A percentile compares a stretch with the other conserved stretches of the same genome.
Evolutionary conservation across 208 protist species (phyloP).

Genomic region (Lotmaria passim): DNA sequence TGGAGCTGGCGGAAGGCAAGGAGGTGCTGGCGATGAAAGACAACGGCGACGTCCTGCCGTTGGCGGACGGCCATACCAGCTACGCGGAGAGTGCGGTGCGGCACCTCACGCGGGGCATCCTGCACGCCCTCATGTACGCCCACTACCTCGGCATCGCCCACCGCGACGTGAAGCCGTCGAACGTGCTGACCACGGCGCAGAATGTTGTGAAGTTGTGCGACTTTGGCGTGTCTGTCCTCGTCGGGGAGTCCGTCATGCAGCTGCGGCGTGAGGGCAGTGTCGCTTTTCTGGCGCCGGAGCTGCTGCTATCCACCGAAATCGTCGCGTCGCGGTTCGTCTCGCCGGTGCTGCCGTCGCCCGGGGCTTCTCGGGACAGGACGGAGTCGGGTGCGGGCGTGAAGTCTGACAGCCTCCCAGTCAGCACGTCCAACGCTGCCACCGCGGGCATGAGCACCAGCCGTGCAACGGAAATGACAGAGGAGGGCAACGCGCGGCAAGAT

Average conservation of each 20-base stretch:
- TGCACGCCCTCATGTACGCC: constrained; percentile 50
- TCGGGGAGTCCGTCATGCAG: constrained; percentile 34
- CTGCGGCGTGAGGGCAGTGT: constrained; percentile 63
- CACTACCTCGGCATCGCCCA: constrained; percentile 70
- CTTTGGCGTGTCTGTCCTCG: constrained; percentile 67
- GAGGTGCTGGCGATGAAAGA: constrained; percentile 53
- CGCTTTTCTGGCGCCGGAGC: constrained; percentile 78
- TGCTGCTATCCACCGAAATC: constrained; percentile 48
- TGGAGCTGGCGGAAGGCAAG: constrained; percentile 81
- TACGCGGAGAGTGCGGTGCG: constrained; percentile 40
- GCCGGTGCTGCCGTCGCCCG: constrained; percentile 21
- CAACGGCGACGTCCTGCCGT: constrained; percentile 50
- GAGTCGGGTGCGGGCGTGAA: neutral
- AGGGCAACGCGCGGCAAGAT: neutral
- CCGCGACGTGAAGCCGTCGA: constrained; percentile 81
- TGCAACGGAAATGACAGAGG: neutral
- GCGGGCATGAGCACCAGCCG: neutral
- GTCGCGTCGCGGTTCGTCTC: constrained; percentile 34
- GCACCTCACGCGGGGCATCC: constrained; percentile 40
- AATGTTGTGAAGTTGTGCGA: constrained; percentile 77
- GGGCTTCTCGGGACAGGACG: constrained; percentile 10
- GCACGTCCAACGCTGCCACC: neutral
- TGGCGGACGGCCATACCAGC: constrained; percentile 27
- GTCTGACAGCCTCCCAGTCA: constrained; percentile 1
- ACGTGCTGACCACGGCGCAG: constrained; percentile 65